Evolutionary conservation across 257 asterid genomes (phyloP).

Genomic region (Scutellaria galericulata): DNA sequence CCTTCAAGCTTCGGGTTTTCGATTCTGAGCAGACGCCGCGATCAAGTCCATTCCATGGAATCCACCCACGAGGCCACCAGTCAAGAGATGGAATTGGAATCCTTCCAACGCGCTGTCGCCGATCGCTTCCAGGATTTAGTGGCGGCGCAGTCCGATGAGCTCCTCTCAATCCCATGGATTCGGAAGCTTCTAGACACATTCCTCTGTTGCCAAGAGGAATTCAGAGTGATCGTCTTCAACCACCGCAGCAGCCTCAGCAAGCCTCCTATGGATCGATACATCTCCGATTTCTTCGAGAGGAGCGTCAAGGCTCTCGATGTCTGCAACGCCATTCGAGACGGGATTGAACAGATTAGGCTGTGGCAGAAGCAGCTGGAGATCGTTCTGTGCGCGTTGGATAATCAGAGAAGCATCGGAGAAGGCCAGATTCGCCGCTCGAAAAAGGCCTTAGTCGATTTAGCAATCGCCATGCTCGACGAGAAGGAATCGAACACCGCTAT

Average conservation of each 20-base stretch:
- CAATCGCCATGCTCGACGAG: slow-evolving; percentile 88
- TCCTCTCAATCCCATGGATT: slow-evolving; percentile 78
- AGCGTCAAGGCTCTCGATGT: slow-evolving; percentile 88
- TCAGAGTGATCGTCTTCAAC: slow-evolving; percentile 57
- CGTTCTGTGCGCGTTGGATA: slow-evolving; percentile 69
- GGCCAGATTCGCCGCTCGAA: slow-evolving; percentile 93
- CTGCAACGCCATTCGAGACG: slow-evolving; percentile 91
- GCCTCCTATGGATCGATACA: slow-evolving; percentile 68
- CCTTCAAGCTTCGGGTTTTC: slow-evolving; percentile 63
- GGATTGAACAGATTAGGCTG: slow-evolving; percentile 84
- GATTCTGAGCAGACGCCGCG: slow-evolving; percentile 66
- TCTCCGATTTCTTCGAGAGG: slow-evolving; percentile 76
- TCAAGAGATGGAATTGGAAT: slow-evolving; percentile 59
- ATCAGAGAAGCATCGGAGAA: slow-evolving; percentile 74
- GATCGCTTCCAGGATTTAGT: slow-evolving; percentile 62
- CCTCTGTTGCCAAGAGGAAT: slow-evolving; percentile 84
- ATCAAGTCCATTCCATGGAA: slow-evolving; percentile 85
- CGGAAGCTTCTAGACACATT: slow-evolving; percentile 72
- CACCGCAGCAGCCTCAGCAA: slow-evolving; percentile 44
- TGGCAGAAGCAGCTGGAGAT: slow-evolving; percentile 93
- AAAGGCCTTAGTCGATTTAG: slow-evolving; percentile 73
- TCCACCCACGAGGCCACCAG: slow-evolving; percentile 49
- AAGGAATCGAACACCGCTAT: slow-evolving; percentile 49
- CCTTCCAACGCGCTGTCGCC: slow-evolving; percentile 68
- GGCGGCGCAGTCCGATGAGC: slow-evolving; percentile 44